Evolutionary conservation across 495 filamentous ascomycete species (phyloP), one percentile per base, ranked within the genome.

Genomic region (Penicillium flavigenum): DNA sequence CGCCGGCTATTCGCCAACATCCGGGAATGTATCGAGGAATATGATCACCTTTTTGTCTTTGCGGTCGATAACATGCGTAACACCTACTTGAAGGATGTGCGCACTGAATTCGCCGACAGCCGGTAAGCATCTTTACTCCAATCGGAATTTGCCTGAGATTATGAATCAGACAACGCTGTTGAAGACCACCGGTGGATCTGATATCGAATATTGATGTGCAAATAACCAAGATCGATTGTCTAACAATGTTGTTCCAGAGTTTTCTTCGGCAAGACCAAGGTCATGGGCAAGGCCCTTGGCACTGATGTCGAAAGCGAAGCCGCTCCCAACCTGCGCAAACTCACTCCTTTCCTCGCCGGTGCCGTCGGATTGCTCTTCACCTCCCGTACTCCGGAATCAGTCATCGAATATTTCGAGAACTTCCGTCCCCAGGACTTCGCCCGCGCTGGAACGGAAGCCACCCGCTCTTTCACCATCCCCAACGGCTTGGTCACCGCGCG

Each of bases 251-350:
- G 19, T 51, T 51, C 29, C 55, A 92, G 93, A 58, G 71, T 98
- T 69, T 97, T 97, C 84, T 97, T 97, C 73, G 94, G 94, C 72
- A 98, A 97, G 74, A 98, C 93, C 46, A 97, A 97, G 77, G 92
- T 97, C 66, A 98, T 96, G 88, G 88, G 90, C 56, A 88, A 90
- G 75, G 91, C 94, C 50, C 87, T 98, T 11, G 93, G 92, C 63
- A 77, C 78, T 43, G 85, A 75, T 56, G 76, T 84, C 62, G 89
- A 90, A 65, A 84, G 85, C 63, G 89, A 91, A 73, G 84, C 89
- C 73, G 87, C 88, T 61, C 81, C 86, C 45, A 86, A 87, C 66
- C 80, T 93, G 65, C 79, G 85, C 72, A 72, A 74, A 42, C 86
- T 98, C 42, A 76, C 83, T 4, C 73, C 79, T n/a, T 82, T 88